phyloP scores from a whole-genome alignment of 1,284 basidiomycete genomes.

The Sporisorium scitamineum region DNA sequence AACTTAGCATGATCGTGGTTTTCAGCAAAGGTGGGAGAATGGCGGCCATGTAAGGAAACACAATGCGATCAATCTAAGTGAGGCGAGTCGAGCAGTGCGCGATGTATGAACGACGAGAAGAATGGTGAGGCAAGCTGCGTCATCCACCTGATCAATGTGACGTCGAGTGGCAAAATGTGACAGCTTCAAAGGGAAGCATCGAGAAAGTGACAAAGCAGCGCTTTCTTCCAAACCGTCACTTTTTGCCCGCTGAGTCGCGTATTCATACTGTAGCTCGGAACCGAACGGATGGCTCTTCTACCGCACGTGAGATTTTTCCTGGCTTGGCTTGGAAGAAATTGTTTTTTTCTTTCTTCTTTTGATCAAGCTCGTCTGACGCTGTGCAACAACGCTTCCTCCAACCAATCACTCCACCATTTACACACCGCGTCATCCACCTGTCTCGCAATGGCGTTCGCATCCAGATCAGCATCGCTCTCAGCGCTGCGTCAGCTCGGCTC shows the following conservation, averaged over 20 bases:
- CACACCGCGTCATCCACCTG: neutral
- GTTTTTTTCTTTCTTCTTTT: neutral
- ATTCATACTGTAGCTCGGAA: too few relatives aligned
- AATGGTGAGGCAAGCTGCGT: constrained; percentile 6
- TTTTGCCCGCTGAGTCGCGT: neutral
- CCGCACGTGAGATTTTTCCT: constrained; percentile 8
- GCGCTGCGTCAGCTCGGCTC: constrained; percentile 33
- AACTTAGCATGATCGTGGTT: constrained; percentile 3
- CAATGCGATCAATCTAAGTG: constrained; percentile 1
- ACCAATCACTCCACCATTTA: neutral
- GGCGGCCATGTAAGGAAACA: neutral
- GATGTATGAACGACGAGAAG: neutral
- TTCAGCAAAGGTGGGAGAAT: neutral
- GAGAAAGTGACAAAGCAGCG: constrained; percentile 7
- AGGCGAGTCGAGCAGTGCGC: neutral
- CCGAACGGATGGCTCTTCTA: constrained; percentile 1
- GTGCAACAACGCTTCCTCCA: neutral
- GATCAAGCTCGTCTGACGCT: constrained; percentile 6
- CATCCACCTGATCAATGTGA: constrained; percentile 3
- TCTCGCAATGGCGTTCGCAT: constrained; percentile 28
- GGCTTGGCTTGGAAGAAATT: constrained; percentile 1
- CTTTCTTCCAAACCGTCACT: constrained; percentile 14
- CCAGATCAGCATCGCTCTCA: constrained; percentile 22
- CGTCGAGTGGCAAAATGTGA: constrained; percentile 19
- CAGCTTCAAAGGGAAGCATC: constrained; percentile 6